Base-by-base conservation (phyloP, 441 rosid genomes). In the Manihot esculenta region DNA sequence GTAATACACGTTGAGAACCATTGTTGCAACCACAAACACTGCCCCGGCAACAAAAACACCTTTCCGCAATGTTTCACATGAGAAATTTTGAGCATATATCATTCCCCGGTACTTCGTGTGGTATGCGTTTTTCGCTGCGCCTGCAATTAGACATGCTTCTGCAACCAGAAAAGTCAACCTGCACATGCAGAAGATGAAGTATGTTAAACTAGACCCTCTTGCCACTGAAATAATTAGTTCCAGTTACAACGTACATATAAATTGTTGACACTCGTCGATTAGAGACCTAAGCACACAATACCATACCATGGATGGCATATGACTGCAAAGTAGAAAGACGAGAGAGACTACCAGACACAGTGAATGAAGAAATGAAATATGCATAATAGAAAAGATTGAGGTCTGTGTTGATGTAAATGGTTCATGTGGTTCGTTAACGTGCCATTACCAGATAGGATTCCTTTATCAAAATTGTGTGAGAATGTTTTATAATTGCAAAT, bases 1-100 rank as follows among this genome's bases (percentile, higher is more conserved):
- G 82, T 79, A 92, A 78, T 92, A 92, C 30, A 92, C 84, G 33
- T 91, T 92, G 41, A 92, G 91, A 62, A 94, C 57, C 99, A 92
- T 92, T 1, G 96, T 89, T 9, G 94, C 91, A 30, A 94, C 84
- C 58, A 86, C 88, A 69, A 94, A 94, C 12, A 90, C 92, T 7
- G 97, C 97, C 58, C 93, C 99, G 9, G 99, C 89, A 55, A 90
- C 79, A 74, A 94, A 94, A 48, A 94, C 87, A 10, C 97, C 97
- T 82, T 90, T 92, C 64, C 97, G 79, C 76, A 94, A 77, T 30
- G 97, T 70, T 33, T 85, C 93, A 33, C 99, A 94, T 2, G 99
- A 85, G 74, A 94, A 80, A 62, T 90, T 86, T 73, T 90, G 88
- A 2, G 94, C 91, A 65, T 81, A 87, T 33, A 89, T 75, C 82